phyloP scores from a whole-genome alignment of 225 moss, liverwort and hornwort genomes.

The Asterella californica region DNA sequence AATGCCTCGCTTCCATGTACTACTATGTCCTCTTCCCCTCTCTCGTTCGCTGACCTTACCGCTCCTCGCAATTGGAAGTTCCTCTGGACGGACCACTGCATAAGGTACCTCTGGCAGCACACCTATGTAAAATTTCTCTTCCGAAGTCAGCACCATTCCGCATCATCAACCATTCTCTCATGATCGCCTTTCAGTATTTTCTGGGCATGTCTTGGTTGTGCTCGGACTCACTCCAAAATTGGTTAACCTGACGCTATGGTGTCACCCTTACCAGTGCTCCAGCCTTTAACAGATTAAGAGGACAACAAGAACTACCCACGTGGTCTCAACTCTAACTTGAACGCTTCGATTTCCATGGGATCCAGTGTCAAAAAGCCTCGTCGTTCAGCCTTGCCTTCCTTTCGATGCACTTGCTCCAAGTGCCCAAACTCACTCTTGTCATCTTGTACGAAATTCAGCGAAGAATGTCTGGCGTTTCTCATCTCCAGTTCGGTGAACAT shows the following conservation, averaged over 20 bases:
- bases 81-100: background rate
- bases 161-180: background rate
- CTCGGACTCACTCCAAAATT: background rate
- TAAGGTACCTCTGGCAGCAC: background rate
- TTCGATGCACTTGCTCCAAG: constrained; percentile 61
- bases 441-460: constrained; percentile 69
- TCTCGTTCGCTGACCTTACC: background rate
- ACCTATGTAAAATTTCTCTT: background rate
- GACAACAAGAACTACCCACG: background rate
- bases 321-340: constrained; percentile 61
- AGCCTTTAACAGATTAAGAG: background rate
- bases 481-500: constrained; percentile 58
- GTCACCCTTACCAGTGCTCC: background rate
- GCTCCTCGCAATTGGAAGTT: background rate
- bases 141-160: background rate
- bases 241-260: background rate
- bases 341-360: constrained; percentile 85
- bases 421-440: constrained; percentile 39
- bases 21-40: background rate
- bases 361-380: constrained; percentile 42
- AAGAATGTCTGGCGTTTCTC: constrained; percentile 41
- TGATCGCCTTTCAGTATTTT: background rate
- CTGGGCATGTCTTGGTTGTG: background rate
- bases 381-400: constrained; percentile 43
- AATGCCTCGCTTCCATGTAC: no score